Percentiles rank a stretch among this genome's conserved stretches.
Conservation (phyloP, 1,284 basidiomycete genomes). For the Cryptococcus hybrid region DNA sequence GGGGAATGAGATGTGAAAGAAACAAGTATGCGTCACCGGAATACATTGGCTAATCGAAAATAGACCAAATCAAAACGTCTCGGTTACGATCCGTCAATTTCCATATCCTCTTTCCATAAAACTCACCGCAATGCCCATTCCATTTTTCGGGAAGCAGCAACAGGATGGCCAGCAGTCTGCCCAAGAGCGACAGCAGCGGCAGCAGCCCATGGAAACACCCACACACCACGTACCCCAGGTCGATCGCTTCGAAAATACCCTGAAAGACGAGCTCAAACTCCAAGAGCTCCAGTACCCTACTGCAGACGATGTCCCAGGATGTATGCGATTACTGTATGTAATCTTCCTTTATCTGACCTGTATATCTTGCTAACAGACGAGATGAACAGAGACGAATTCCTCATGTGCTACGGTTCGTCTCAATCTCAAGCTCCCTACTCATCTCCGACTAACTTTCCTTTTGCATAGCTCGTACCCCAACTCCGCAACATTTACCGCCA, state of each 20-base stretch:
- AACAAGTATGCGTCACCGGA: no score
- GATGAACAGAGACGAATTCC: slow-evolving; percentile 61
- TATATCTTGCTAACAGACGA: background rate
- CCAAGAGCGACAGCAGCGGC: background rate
- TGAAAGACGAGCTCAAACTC: slow-evolving; percentile 44
- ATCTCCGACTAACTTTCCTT: background rate
- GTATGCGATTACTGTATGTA: slow-evolving; percentile 64
- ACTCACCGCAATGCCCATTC: background rate
- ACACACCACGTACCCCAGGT: slow-evolving; percentile 11
- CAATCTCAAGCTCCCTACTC: background rate
- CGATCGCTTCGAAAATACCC: slow-evolving; percentile 31
- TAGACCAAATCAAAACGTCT: background rate
- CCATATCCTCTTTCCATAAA: background rate
- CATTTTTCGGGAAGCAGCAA: background rate
- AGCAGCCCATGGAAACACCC: background rate
- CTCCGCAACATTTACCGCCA: slow-evolving; percentile 82
- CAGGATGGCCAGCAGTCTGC: background rate
- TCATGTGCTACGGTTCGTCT: slow-evolving; percentile 67
- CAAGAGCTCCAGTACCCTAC: slow-evolving; percentile 59
- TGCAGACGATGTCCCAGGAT: slow-evolving; percentile 73
- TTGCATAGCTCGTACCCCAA: slow-evolving; percentile 67
- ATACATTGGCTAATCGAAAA: background rate
- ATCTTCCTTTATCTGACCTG: background rate
- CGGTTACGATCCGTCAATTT: background rate
- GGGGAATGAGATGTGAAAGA: background rate